A percentile compares a stretch with the other conserved stretches of the same genome.
phyloP scores from a whole-genome alignment of 768 basidiomycete genomes.

The Auricularia sp. region DNA sequence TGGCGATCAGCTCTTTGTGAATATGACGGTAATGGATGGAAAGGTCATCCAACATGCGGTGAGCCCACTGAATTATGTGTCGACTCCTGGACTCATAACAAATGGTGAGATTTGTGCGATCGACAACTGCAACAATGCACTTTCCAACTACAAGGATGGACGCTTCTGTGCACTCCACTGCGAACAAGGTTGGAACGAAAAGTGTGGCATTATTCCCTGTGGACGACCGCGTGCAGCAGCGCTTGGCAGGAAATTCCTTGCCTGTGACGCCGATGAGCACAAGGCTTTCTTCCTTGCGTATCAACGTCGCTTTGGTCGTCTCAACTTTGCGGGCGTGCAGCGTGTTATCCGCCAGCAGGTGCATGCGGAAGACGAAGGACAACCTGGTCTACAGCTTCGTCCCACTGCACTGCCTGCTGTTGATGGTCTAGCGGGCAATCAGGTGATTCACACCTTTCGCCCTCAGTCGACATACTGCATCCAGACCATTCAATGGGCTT shows the following conservation, averaged over 20 bases:
- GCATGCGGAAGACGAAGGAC: background rate
- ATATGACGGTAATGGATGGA: constrained; percentile 19
- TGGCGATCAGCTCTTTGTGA: too few relatives aligned
- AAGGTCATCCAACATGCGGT: constrained; percentile 19
- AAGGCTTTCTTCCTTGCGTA: constrained; percentile 12
- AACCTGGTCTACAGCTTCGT: background rate
- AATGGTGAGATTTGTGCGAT: constrained; percentile 16
- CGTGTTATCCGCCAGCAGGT: constrained; percentile 17
- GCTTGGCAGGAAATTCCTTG: constrained; percentile 3
- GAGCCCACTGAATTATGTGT: background rate
- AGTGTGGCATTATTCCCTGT: constrained; percentile 20
- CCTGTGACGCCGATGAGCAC: constrained; percentile 14
- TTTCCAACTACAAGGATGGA: constrained; percentile 22
- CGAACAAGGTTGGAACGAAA: constrained; percentile 5
- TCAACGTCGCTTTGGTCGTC: constrained; percentile 11
- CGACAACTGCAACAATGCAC: constrained; percentile 11
- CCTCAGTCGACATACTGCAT: constrained; percentile 4
- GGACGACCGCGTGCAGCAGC: constrained; percentile 4
- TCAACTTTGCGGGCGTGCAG: constrained; percentile 18
- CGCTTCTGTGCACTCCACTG: constrained; percentile 19
- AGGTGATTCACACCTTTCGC: constrained; percentile 2
- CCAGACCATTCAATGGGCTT: constrained; percentile 18
- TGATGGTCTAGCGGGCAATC: background rate
- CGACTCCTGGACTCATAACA: too few relatives aligned
- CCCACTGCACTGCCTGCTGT: background rate